A percentile compares a stretch with the other conserved stretches of the same genome.
These are phyloP conservation scores for Ceratocystis destructans DNA, from an alignment of 2,329 filamentous ascomycete genomes.

Conservation along the genomic window DNA sequence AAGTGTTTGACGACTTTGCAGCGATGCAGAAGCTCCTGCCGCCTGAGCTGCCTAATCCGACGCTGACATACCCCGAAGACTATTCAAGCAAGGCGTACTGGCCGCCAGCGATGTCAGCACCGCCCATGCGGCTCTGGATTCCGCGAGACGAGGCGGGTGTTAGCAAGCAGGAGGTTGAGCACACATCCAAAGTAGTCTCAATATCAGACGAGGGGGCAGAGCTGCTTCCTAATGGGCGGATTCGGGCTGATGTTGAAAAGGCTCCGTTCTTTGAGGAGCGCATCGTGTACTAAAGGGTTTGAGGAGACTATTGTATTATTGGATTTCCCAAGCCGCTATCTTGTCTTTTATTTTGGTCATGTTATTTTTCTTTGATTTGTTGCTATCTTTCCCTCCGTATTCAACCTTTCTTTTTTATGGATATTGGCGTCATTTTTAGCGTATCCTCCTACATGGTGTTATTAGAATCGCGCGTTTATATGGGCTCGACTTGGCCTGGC, in stretches of 20 bases:
- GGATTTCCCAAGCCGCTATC: too few species aligned
- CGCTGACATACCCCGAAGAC: constrained; percentile 36
- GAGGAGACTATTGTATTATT: neutral
- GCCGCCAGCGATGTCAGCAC: constrained; percentile 51
- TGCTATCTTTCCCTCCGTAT: neutral
- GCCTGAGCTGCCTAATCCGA: constrained; percentile 21
- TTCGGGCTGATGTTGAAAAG: constrained; percentile 28
- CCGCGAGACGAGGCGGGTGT: constrained; percentile 57
- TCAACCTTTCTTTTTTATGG: neutral
- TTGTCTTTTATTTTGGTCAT: too few species aligned
- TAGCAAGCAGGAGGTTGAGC: constrained; percentile 54
- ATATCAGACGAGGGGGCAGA: constrained; percentile 60
- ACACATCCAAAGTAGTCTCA: constrained; percentile 51
- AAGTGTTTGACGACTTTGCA: constrained; percentile 60
- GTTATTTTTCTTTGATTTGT: neutral
- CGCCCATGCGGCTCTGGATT: constrained; percentile 58
- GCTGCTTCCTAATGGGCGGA: constrained; percentile 36
- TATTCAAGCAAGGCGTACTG: constrained; percentile 54
- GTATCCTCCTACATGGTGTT: neutral
- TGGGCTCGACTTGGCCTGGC: neutral
- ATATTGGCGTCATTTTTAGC: neutral
- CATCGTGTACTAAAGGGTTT: constrained; percentile 28
- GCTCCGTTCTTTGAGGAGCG: constrained; percentile 28
- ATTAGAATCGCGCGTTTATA: neutral
- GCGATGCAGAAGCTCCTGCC: constrained; percentile 29